Evolutionary conservation across 1,284 basidiomycete genomes (phyloP).

Genomic region (Apiotrichum sp.): DNA sequence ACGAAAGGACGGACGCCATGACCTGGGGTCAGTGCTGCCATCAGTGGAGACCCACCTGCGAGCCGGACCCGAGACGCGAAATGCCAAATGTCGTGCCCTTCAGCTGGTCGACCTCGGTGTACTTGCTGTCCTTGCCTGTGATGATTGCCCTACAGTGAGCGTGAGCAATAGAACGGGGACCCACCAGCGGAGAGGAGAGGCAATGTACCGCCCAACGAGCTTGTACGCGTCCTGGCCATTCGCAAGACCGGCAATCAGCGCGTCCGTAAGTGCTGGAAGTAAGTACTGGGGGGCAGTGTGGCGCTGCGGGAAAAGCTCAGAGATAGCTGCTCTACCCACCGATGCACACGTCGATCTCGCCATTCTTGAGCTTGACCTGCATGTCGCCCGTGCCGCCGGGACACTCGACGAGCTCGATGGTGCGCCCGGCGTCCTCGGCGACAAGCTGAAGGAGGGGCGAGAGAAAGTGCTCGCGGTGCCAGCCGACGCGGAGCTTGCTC

Average conservation of each 20-base stretch:
- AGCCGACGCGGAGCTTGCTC: slow-evolving; percentile 38
- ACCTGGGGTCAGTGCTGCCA: slow-evolving; percentile 54
- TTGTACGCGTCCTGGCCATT: slow-evolving; percentile 80
- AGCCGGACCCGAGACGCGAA: slow-evolving; percentile 65
- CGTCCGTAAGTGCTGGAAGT: slow-evolving; percentile 72
- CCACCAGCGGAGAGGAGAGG: slow-evolving; percentile 78
- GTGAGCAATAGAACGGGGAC: not conserved
- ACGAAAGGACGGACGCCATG: slow-evolving; percentile 91
- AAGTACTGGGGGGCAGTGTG: too few relatives aligned
- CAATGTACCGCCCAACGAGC: slow-evolving; percentile 88
- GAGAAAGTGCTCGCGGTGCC: slow-evolving; percentile 83
- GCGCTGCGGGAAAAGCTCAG: too few relatives aligned
- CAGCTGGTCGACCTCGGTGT: slow-evolving; percentile 67
- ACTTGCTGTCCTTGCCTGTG: slow-evolving; percentile 70
- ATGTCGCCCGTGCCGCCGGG: slow-evolving; percentile 90
- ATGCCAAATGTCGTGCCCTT: slow-evolving; percentile 81
- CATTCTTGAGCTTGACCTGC: slow-evolving; percentile 70
- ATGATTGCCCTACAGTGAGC: slow-evolving; percentile 69
- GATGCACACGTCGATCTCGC: slow-evolving; percentile 83
- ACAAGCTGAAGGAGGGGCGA: slow-evolving; percentile 68
- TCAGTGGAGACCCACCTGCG: slow-evolving; percentile 6
- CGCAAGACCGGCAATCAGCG: slow-evolving; percentile 86
- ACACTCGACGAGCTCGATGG: slow-evolving; percentile 79
- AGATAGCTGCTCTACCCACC: slow-evolving; percentile 48
- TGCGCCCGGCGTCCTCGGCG: slow-evolving; percentile 58